Evolutionary conservation across 2,329 filamentous ascomycete genomes (phyloP), one percentile per base, ranked within the genome.

Genomic region (Ophiostoma piceae): DNA sequence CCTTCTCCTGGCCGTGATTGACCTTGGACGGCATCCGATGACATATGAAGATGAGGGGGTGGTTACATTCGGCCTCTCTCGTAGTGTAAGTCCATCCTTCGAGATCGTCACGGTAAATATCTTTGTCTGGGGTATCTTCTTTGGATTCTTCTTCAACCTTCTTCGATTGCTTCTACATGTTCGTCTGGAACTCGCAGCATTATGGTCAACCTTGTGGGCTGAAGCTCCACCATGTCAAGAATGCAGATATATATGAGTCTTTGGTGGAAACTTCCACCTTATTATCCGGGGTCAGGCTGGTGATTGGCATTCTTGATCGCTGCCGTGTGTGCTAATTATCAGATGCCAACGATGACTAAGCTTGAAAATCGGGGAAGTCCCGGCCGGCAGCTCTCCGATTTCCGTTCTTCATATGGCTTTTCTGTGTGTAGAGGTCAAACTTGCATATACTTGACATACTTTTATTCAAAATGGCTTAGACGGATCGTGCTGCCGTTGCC

Each of bases 11-110:
- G 57, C 57, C 12, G 57, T 16, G 26, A 29, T 35, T 32, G 26
- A 16, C 57, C 9, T 32, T 16, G 16, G 57, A 26, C 14, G 57
- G 7, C 12, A 62, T 62, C 3, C 26, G 57, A n/a, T 16, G 26
- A 32, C 57, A 32, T 62, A 32, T 32, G 57, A 32, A 29, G 57
- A 32, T 62, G 57, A 62, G 57, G 57, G 57, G 57, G 57, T 32
- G 57, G 57, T 62, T 62, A 32, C 57, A 62, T 62, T 62, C 26
- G 22, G 57, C 57, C 14, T 32, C 14, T 35, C 14, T 62, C 35
- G 8, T 7, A 47, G 43, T 47, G 43, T 19, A 47, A 47, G 14
- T 19, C 16, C 3, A 47, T 47, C 43, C 19, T 16, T 14, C 1
- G 9, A 57, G 11, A 3, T 57, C 51, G 9, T 26, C 22, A 26